Evolutionary conservation across 106 monocot species (phyloP).

Genomic region (Vanilla planifolia): DNA sequence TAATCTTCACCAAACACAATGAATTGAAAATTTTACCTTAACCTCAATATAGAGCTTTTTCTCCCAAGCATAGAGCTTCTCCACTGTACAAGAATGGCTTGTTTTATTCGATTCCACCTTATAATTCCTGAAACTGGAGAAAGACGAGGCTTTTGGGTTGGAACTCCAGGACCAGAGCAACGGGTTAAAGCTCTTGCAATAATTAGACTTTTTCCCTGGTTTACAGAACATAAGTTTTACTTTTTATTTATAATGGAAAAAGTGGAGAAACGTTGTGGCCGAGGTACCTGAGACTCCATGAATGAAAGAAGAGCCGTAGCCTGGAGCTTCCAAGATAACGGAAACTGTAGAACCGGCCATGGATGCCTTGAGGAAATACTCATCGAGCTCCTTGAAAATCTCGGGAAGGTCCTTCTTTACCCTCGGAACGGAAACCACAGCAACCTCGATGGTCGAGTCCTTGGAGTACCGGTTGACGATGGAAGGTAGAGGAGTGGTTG

Average conservation of each 20-base stretch:
- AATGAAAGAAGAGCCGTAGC: slow-evolving; percentile 20
- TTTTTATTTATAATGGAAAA: neutral
- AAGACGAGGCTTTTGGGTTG: slow-evolving; percentile 21
- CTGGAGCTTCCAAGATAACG: slow-evolving; percentile 46
- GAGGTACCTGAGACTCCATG: slow-evolving; percentile 32
- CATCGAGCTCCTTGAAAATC: slow-evolving; percentile 84
- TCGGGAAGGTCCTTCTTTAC: slow-evolving; percentile 58
- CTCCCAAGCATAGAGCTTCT: slow-evolving; percentile 96
- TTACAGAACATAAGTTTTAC: neutral
- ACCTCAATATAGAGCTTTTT: slow-evolving; percentile 89
- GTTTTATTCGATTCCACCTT: slow-evolving; percentile 10
- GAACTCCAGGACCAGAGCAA: slow-evolving; percentile 41
- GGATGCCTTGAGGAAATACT: slow-evolving; percentile 84
- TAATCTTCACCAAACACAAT: neutral
- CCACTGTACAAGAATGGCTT: slow-evolving; percentile 80
- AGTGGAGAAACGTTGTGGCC: neutral
- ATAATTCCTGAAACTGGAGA: slow-evolving; percentile 23
- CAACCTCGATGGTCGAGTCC: slow-evolving; percentile 45
- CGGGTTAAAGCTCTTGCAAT: slow-evolving; percentile 64
- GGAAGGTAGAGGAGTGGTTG: slow-evolving; percentile 32
- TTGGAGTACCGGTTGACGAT: slow-evolving; percentile 29
- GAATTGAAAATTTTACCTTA: slow-evolving; percentile 35
- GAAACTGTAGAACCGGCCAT: slow-evolving; percentile 60
- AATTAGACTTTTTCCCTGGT: slow-evolving; percentile 60
- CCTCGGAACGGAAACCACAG: slow-evolving; percentile 53